Evolutionary conservation across 2,329 filamentous ascomycete genomes (phyloP).

Genomic region (Aureobasidium sp.): DNA sequence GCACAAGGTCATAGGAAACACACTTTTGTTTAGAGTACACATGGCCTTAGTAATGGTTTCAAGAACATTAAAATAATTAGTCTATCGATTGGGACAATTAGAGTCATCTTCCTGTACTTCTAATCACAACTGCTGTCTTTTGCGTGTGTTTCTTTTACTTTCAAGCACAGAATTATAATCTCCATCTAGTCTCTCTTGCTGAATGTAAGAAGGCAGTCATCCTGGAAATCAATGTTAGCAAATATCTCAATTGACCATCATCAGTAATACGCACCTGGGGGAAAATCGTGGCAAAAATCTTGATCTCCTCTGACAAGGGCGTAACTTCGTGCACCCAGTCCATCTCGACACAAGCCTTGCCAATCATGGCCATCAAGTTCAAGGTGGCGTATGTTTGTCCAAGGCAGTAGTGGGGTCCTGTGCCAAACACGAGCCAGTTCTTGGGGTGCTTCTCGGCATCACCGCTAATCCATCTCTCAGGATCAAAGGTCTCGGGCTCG

Average conservation of each 20-base stretch:
- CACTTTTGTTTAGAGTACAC: not conserved
- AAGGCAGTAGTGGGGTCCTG: conserved; percentile 88
- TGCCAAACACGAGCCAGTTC: conserved; percentile 93
- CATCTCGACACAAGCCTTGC: conserved; percentile 61
- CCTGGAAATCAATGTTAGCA: conserved; percentile 4
- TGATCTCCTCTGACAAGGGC: conserved; percentile 81
- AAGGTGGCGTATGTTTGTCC: conserved; percentile 87
- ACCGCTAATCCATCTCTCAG: conserved; percentile 84
- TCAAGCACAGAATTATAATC: not conserved
- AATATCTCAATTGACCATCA: no score
- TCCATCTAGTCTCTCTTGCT: conserved; percentile 14
- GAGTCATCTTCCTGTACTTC: not conserved
- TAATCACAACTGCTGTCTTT: not conserved
- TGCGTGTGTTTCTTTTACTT: not conserved
- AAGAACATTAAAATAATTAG: conserved; percentile 11
- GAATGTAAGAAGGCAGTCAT: conserved; percentile 17
- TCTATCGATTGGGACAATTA: not conserved
- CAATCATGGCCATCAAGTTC: conserved; percentile 82
- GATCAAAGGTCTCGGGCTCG: conserved; percentile 81
- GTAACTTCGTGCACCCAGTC: conserved; percentile 90
- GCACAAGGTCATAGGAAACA: not conserved
- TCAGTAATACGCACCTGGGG: conserved; percentile 62
- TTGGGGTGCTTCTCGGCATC: conserved; percentile 86
- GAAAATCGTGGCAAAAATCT: conserved; percentile 98
- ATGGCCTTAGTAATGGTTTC: not conserved